phyloP scores from a whole-genome alignment of 2,329 filamentous ascomycete genomes.

The Aphanocladium album region DNA sequence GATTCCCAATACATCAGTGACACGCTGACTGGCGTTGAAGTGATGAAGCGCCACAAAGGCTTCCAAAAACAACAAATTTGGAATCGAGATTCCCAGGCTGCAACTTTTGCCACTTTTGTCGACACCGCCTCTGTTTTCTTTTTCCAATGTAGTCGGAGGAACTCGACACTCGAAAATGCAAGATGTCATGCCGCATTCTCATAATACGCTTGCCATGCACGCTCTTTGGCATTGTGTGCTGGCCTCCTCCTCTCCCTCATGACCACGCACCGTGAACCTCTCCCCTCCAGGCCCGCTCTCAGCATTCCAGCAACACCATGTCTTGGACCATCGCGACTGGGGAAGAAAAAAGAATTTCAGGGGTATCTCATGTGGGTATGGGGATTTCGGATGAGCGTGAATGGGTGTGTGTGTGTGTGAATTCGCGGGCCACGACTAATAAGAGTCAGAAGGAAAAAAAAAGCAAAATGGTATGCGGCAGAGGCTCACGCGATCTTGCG shows the following conservation, averaged over 20 bases:
- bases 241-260: too few species aligned
- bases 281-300: background rate
- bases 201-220: too few species aligned
- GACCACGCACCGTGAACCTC: background rate
- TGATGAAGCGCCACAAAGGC: too few species aligned
- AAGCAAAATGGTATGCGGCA: background rate
- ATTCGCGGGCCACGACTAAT: background rate
- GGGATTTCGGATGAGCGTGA: background rate
- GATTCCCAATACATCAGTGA: too few species aligned
- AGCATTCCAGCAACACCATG: constrained; percentile 4
- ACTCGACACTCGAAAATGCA: too few species aligned
- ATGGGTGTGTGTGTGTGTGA: too few species aligned
- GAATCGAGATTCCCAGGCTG: background rate
- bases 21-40: too few species aligned
- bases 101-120: background rate
- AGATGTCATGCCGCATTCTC: too few species aligned
- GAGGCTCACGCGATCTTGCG: background rate
- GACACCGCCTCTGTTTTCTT: background rate
- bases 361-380: background rate
- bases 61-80: background rate
- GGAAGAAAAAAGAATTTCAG: background rate
- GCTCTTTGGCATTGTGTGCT: background rate
- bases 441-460: background rate
- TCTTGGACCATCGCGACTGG: too few species aligned
- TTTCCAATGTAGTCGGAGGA: too few species aligned